These are phyloP conservation scores for Fusarium tjaetaba DNA, from an alignment of 2,329 filamentous ascomycete genomes.

Conservation along the genomic window DNA sequence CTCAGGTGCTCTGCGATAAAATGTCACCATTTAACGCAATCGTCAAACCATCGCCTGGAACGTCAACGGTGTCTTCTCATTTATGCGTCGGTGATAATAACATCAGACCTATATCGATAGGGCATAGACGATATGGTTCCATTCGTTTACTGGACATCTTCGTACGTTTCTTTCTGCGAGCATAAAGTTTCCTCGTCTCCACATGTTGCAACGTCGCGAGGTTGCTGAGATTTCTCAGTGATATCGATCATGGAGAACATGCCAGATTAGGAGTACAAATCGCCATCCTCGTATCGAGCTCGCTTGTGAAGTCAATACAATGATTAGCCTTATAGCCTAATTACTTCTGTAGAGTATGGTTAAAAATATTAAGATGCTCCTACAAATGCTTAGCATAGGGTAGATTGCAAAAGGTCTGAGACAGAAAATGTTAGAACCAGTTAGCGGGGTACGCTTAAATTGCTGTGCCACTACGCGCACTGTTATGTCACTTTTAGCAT, in stretches of 20 bases:
- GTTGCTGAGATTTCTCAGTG: fast-evolving
- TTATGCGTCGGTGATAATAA: neutral
- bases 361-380: fast-evolving
- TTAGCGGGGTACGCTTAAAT: fast-evolving
- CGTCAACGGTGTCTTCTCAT: neutral
- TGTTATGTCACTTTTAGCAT: fast-evolving
- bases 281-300: neutral
- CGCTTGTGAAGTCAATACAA: neutral
- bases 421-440: fast-evolving
- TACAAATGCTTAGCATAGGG: fast-evolving
- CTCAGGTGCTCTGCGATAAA: neutral
- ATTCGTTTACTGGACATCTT: fast-evolving
- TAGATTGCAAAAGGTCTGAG: fast-evolving
- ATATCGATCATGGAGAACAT: neutral
- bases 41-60: neutral
- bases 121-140: neutral
- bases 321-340: neutral
- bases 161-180: neutral
- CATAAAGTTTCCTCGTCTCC: neutral
- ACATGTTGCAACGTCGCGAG: neutral
- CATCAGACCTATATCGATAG: neutral
- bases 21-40: neutral
- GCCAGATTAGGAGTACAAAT: neutral
- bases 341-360: fast-evolving
- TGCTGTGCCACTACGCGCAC: fast-evolving